These are phyloP conservation scores for Sporothrix pseudoabietina DNA, from an alignment of 2,329 filamentous ascomycete genomes.

Conservation along the genomic window DNA sequence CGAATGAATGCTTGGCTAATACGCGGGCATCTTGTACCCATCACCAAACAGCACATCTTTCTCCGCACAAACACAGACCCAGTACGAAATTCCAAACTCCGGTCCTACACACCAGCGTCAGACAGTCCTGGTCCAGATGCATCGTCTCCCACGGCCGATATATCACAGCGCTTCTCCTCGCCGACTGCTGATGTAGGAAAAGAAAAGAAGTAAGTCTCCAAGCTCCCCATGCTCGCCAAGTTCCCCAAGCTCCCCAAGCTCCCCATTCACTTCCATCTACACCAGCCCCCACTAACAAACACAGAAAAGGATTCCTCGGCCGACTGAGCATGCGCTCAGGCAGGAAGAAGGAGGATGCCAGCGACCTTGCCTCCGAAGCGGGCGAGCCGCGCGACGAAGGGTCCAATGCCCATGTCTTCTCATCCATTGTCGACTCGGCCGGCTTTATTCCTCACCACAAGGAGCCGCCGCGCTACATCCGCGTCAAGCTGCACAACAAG, in stretches of 20 bases:
- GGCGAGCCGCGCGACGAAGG: conserved; percentile 71
- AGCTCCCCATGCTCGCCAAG: neutral
- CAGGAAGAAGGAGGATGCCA: conserved; percentile 69
- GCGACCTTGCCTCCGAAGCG: conserved; percentile 70
- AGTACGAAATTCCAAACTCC: conserved; percentile 59
- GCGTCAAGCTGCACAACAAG: conserved; percentile 78
- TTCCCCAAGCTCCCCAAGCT: neutral
- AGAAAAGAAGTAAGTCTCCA: conserved; percentile 63
- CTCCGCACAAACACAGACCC: conserved; percentile 67
- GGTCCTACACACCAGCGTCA: conserved; percentile 49
- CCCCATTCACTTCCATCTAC: neutral
- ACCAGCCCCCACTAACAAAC: neutral
- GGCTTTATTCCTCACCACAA: conserved; percentile 86
- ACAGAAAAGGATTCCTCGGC: conserved; percentile 87
- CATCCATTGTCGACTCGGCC: conserved; percentile 68
- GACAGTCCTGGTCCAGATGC: conserved; percentile 50
- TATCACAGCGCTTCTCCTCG: conserved; percentile 42
- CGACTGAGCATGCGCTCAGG: conserved; percentile 70
- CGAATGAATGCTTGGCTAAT: conserved; percentile 2
- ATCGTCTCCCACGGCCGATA: conserved; percentile 41
- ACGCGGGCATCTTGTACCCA: neutral
- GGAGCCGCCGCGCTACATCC: conserved; percentile 87
- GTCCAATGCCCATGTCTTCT: conserved; percentile 80
- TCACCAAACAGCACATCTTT: conserved; percentile 57
- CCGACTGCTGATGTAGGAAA: conserved; percentile 49